Evolutionary conservation across 2,329 filamentous ascomycete species (phyloP).

Genomic region (Alternaria brassicicola): DNA sequence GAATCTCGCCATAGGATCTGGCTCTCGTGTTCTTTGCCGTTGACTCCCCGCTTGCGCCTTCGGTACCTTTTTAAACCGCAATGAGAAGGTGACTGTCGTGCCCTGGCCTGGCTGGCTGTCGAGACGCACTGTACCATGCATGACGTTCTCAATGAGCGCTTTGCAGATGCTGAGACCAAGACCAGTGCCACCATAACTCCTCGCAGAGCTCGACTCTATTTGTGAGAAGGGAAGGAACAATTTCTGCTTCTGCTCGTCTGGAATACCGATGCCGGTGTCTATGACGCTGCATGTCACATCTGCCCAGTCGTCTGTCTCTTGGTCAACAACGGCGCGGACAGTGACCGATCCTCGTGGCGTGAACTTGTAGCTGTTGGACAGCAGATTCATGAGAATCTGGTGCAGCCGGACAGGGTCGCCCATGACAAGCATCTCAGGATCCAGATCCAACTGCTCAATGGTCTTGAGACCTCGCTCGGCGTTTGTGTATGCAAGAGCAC

Average conservation of each 20-base stretch:
- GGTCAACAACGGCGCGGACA: conserved; percentile 75
- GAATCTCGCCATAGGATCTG: conserved; percentile 63
- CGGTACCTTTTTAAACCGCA: conserved; percentile 83
- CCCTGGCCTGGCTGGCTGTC: conserved; percentile 76
- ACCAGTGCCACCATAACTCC: conserved; percentile 90
- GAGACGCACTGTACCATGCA: conserved; percentile 83
- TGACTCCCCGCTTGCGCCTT: conserved; percentile 60
- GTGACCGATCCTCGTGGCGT: conserved; percentile 86
- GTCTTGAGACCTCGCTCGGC: conserved; percentile 65
- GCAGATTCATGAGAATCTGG: conserved; percentile 73
- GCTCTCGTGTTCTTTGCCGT: conserved; percentile 48
- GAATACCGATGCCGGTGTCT: conserved; percentile 91
- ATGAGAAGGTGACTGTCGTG: conserved; percentile 76
- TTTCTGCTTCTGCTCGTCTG: conserved; percentile 78
- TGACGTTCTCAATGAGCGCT: conserved; percentile 88
- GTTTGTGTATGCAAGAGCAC: conserved; percentile 68
- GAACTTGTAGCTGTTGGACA: conserved; percentile 94
- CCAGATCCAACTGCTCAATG: conserved; percentile 61
- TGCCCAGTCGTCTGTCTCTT: conserved; percentile 72
- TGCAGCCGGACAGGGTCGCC: conserved; percentile 59
- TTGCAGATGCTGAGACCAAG: conserved; percentile 94
- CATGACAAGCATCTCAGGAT: conserved; percentile 60
- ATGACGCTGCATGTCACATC: conserved; percentile 83
- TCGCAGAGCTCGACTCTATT: conserved; percentile 85
- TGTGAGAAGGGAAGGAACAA: conserved; percentile 93